Base-by-base conservation (phyloP, 2,329 filamentous ascomycete genomes). In the Arthrobotrys megalospora region DNA sequence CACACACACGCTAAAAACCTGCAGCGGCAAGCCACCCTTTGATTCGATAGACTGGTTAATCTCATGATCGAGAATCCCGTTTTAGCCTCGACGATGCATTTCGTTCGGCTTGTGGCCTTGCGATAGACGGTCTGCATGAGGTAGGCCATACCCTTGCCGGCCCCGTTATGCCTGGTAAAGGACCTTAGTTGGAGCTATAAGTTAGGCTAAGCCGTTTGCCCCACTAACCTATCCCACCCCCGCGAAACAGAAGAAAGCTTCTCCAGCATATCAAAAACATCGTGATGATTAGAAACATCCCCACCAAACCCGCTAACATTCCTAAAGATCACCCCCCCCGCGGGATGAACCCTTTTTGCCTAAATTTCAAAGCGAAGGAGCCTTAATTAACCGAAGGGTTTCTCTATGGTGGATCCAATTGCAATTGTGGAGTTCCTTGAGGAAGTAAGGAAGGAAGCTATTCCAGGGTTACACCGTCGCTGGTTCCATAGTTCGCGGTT, bases 301-400 rank as follows among this genome's bases (percentile, higher is more conserved):
- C 60, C 41, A 47, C 43, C 6, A 11, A 14, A 43, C 34, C 16
- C 12, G 7, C 34, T 43, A 43, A 24, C 55, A 36, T 53, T 36
- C n/a, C 14, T 19, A 34, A 58, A n/a, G 12, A 28, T 0, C 19
- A 28, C 28, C 36, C 28, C 65, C 36, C 38, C 38, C 72, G 50
- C 47, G 47, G 72, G 66, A 50, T 65, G 45, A 38, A 43, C 66
- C 66, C 73, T 77, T 77, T 77, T 77, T 77, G 66, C 73, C 66
- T 77, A 77, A 71, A 77, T 62, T 8, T n/a, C 6, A 32, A 24
- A 12, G 12, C 3, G 36, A 38, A 24, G 41, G 10, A 60, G 28
- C 28, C 38, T 66, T 50, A 60, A 77, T 71, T 71, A 71, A 65
- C 73, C 73, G 73, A 75, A 55, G 14, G 6, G 19, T 14, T 19